Percentiles rank a stretch among this genome's conserved stretches.
Conservation (phyloP, 768 basidiomycete species). For the Lactifluus subvellereus region DNA sequence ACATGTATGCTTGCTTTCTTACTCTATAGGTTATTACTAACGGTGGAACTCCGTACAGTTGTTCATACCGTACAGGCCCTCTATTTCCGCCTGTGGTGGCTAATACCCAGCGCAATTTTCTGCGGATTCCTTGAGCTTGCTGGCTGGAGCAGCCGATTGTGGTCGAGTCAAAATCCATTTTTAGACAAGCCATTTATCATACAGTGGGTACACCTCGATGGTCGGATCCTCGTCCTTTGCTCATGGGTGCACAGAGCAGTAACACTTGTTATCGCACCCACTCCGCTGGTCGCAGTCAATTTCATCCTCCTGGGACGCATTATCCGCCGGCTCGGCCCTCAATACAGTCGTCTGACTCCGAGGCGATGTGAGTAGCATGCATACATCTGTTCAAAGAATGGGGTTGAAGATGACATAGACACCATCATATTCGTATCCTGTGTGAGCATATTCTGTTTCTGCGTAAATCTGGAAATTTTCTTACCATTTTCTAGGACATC, state of each 20-base stretch:
- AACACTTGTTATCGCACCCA: constrained; percentile 18
- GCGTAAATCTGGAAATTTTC: not conserved
- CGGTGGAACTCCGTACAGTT: not conserved
- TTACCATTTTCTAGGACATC: constrained; percentile 17
- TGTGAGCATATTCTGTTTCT: not conserved
- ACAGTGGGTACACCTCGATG: constrained; percentile 12
- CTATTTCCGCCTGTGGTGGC: constrained; percentile 30
- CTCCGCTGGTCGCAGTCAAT: constrained; percentile 22
- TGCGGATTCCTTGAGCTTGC: constrained; percentile 12
- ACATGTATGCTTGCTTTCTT: constrained; percentile 26
- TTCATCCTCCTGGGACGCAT: constrained; percentile 22
- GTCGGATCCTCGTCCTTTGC: not conserved
- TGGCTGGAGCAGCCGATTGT: constrained; percentile 20
- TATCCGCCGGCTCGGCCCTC: constrained; percentile 16
- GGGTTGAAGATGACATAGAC: constrained; percentile 7
- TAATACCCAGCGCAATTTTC: constrained; percentile 20
- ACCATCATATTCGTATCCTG: constrained; percentile 15
- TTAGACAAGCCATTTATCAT: constrained; percentile 11
- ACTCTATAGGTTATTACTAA: not conserved
- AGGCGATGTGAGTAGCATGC: constrained; percentile 13
- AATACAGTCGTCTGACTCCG: constrained; percentile 21
- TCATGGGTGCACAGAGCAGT: constrained; percentile 3
- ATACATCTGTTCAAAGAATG: not conserved
- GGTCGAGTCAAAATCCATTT: constrained; percentile 17
- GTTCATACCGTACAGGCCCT: constrained; percentile 22